Evolutionary conservation across 352 stramenopile species (phyloP).

Genomic region (Phytophthora rubi): DNA sequence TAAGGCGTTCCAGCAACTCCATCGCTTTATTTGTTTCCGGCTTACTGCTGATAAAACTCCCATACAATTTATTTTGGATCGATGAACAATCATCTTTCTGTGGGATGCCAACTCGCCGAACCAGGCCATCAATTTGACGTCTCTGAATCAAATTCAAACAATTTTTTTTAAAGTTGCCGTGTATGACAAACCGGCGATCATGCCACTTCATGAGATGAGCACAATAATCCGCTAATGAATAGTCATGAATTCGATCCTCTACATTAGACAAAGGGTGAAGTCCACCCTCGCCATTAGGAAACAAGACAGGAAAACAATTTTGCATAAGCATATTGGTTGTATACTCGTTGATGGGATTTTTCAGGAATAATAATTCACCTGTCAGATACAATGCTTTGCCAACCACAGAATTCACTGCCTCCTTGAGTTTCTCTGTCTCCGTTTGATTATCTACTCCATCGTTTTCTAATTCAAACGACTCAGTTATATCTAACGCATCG

Average conservation of each 20-base stretch:
- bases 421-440: no score
- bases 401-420: no score
- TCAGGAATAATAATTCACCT: not conserved
- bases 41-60: no score
- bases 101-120: not conserved
- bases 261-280: conserved; percentile 4
- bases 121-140: conserved; percentile 29
- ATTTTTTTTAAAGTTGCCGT: conserved; percentile 22
- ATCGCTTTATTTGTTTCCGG: no score
- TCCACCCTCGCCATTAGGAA: conserved; percentile 24
- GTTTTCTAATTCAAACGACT: no score
- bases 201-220: conserved; percentile 28
- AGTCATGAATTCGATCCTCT: conserved; percentile 14
- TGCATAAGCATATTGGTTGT: conserved; percentile 20
- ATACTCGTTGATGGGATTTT: conserved; percentile 24
- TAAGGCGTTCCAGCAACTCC: no score
- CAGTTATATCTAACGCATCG: no score
- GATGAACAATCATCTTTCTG: no score
- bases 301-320: conserved; percentile 28
- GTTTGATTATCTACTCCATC: no score
- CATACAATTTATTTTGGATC: no score
- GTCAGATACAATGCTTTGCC: not conserved
- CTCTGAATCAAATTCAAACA: conserved; percentile 30
- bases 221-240: conserved; percentile 17
- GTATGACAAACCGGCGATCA: conserved; percentile 7